A percentile compares a stretch with the other conserved stretches of the same genome.
Conservation (phyloP, 495 filamentous ascomycete species). For the Tuber magnatum region DNA sequence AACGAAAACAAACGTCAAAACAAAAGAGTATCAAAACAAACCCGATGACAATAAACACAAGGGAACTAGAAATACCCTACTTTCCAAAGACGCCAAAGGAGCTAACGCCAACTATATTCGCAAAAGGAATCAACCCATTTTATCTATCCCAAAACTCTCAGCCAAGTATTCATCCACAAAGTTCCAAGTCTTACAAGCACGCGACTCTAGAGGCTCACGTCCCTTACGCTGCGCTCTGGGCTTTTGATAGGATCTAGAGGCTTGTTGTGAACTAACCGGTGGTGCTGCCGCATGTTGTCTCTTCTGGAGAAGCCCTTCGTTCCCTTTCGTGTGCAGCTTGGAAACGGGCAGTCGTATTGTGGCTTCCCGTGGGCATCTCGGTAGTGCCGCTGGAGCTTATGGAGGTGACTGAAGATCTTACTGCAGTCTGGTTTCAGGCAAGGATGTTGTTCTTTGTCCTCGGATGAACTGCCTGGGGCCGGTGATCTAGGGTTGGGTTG, state of each 20-base stretch:
- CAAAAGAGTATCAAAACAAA: not conserved
- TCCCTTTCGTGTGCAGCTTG: constrained; percentile 26
- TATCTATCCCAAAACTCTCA: not conserved
- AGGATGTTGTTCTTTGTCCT: constrained; percentile 23
- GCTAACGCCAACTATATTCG: not conserved
- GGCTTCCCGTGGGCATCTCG: constrained; percentile 28
- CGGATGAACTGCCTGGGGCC: constrained; percentile 10
- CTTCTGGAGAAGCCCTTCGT: constrained; percentile 28
- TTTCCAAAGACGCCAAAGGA: not conserved
- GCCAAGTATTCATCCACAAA: not conserved
- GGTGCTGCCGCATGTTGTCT: constrained; percentile 35
- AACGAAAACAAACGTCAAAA: not conserved
- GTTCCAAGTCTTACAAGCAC: not conserved
- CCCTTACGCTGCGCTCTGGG: constrained; percentile 3
- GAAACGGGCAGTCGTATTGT: constrained; percentile 33
- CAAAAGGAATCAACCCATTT: not conserved
- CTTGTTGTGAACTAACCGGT: constrained; percentile 28
- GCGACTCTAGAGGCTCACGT: not conserved
- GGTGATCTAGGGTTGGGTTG: constrained; percentile 2
- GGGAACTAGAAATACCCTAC: not conserved
- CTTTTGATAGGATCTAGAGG: constrained; percentile 12
- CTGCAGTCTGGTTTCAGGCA: constrained; percentile 27
- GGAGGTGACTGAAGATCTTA: constrained; percentile 29
- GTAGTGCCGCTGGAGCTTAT: constrained; percentile 30
- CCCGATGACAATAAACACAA: not conserved